Base-by-base conservation (phyloP, 1,284 basidiomycete species). In the Exsudoporus floridanus region DNA sequence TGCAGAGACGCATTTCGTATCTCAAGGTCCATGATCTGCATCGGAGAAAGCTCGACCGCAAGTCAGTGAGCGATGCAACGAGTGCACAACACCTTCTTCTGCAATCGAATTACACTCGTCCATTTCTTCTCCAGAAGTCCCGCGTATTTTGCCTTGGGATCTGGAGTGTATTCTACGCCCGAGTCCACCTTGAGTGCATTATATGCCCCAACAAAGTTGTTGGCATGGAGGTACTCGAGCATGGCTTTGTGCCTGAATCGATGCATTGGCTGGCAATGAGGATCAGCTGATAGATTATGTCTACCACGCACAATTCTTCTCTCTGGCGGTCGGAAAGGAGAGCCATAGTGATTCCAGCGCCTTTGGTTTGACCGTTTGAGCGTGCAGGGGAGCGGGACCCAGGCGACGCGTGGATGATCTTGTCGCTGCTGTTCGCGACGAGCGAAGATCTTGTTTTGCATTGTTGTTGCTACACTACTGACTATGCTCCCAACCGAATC, bases 121-220 rank as follows among this genome's bases (percentile, higher is more conserved):
- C 93, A 96, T 71, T 96, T 96, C 83, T 94, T 95, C 75, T 93
- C 93, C 55, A 96, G 73, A 53, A 96, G 74, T 0, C 92, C 92
- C 2, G 85, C 83, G 66, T 86, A 90, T 65, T 90, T 90, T 45
- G 88, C 84, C 64, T 89, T 92, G 16, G 91, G 83, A 75, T 94
- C 90, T 18, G 86, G 85, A 9, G 80, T 78, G 67, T 92, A 92
- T 52, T 87, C 86, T 35, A 77, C 68, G 25, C 73, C 71, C 23
- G 76, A 65, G 59, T 92, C 89, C 25, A 71, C 62, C 62, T 81
- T 82, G 49, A 93, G 74, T 3, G 85, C 81, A 14, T 83, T 78
- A 62, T 81, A 89, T 2, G 89, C 79, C 27, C 78, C 74, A 28
- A 71, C 71, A 60, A 90, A 81, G 54, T 87, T 86, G 53, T 81